Base-by-base conservation (phyloP, 257 asterid species). In the Solanum okadae region DNA sequence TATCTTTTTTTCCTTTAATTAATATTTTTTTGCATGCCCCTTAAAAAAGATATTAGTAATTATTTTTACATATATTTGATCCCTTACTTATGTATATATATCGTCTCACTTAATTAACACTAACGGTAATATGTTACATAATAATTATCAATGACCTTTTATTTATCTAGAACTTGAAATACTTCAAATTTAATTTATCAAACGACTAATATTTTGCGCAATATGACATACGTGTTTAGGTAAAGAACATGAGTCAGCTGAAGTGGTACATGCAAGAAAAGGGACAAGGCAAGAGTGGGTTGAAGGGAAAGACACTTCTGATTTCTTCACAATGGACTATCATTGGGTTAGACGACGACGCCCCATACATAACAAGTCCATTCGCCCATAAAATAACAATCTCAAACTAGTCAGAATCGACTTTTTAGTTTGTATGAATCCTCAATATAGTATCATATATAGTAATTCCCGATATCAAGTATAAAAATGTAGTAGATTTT, bases 251-350 rank as follows among this genome's bases (percentile, higher is more conserved):
- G 61, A 83, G 18, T 3, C 5, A 33, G 85, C 65, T 56, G 93
- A 88, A 82, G 90, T 3, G 89, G 88, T 84, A 87, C 87, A 90
- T 89, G 90, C 88, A 88, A 91, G 87, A 75, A 92, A 87, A 86
- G 96, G 93, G 88, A 90, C 94, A 87, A 87, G 89, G 89, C 90
- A 90, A 90, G 97, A 93, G 86, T 90, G 92, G 93, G 85, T 86
- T 25, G 95, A 93, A 87, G 88, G 88, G 37, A 89, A 90, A 40
- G 90, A 87, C 85, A 91, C 78, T 68, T 89, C 94, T 29, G 93
- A 96, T 63, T 93, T 92, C 44, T 92, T 90, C 18, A 92, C 95
- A 6, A 95, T 96, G 98, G 99, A 96, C 90, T 96, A 96, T 91
- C 11, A 29, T 37, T 88, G 90, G 89, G 94, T 94, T 67, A 95